Evolutionary conservation across 129 eudicot species (phyloP), one percentile per base, ranked within the genome.

Genomic region (Escallonia rubra): DNA sequence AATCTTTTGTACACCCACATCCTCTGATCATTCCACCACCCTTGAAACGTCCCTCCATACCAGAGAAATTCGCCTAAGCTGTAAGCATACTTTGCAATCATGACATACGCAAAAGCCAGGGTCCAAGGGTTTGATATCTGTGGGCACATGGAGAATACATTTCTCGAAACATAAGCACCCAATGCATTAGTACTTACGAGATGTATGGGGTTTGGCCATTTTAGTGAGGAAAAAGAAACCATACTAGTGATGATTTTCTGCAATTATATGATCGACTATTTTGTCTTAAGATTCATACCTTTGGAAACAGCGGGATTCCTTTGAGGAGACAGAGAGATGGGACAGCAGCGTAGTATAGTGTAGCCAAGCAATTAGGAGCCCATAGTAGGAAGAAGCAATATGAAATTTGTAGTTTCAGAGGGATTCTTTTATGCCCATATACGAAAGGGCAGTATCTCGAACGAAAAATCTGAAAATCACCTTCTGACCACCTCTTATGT

Each of bases 401-500:
- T 44, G 82, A 65, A 41, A 81, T 48, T 51, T 76, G 85, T 59
- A 76, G 85, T 41, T 53, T 74, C 4, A 72, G 63, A 7, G 73
- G 76, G 38, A 81, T 73, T 55, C 46, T 77, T 7, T 61, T 57
- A 11, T 61, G 72, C 42, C 81, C 86, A 62, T 52, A 77, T 63
- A 67, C 10, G 4, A 77, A 4, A 10, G 82, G 79, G 38, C 82
- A 72, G 46, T 65, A 48, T 0, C 34, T 65, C 8, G 83, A 79
- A 51, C 77, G 64, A 4, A 77, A 43, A 13, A 73, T 68, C 47
- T 77, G 76, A 49, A 81, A 38, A 57, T 76, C 56, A 10, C 86
- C 86, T 51, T 81, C 82, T 45, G 74, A 69, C 86, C 86, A 77
- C 73, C 86, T 81, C 67, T 73, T 81, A 8, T 42, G 52, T 58